A percentile compares a stretch with the other conserved stretches of the same genome.
phyloP scores from a whole-genome alignment of 148 eudicot genomes.

The Bassia scoparia region DNA sequence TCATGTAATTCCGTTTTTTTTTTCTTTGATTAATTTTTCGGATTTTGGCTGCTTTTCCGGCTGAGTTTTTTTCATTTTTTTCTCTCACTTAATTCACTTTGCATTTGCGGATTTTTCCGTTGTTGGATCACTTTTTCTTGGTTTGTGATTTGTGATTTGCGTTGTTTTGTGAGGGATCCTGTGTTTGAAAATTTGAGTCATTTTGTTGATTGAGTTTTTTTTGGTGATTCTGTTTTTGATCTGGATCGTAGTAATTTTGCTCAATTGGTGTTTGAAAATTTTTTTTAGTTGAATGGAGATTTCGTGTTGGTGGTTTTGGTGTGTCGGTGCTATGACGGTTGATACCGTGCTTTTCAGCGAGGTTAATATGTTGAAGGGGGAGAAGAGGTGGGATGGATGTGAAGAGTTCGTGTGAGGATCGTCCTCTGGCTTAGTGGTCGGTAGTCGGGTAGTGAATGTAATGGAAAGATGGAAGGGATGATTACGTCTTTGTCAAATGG shows the following conservation, averaged over 20 bases:
- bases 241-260: constrained; percentile 21
- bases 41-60: constrained; percentile 7
- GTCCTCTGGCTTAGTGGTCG: constrained; percentile 31
- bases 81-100: background rate
- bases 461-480: constrained; percentile 32
- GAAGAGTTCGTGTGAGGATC: constrained; percentile 49
- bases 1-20: constrained; percentile 11
- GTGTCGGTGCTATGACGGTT: constrained; percentile 33
- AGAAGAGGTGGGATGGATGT: constrained; percentile 37
- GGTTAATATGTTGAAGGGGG: constrained; percentile 34
- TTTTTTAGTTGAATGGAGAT: background rate
- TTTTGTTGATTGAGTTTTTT: background rate
- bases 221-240: constrained; percentile 24
- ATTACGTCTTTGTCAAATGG: constrained; percentile 47
- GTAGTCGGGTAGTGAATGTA: constrained; percentile 21
- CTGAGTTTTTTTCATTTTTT: constrained; percentile 21
- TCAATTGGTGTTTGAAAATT: constrained; percentile 1
- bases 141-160: background rate
- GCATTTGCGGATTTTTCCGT: background rate
- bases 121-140: background rate
- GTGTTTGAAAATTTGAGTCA: background rate
- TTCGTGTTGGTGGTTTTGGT: background rate
- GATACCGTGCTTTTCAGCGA: constrained; percentile 30
- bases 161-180: constrained; percentile 3
- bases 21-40: background rate